Base-by-base conservation (phyloP, 192 early-diverging fungal species). In the Coemansia sp. region DNA sequence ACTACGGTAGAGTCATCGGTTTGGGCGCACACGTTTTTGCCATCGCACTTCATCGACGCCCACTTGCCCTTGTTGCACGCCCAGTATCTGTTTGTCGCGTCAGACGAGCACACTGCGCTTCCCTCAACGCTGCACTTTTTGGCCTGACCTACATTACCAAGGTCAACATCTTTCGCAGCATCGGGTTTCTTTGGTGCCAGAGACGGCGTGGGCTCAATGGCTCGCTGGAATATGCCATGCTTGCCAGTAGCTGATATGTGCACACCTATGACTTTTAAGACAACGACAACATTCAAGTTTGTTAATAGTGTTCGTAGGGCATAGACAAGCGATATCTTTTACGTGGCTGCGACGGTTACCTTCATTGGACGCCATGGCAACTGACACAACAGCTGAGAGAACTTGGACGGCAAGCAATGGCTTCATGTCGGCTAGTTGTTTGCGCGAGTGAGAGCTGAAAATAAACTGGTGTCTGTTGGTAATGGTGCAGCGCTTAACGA, bases 61-160 rank as follows among this genome's bases (percentile, higher is more conserved):
- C 60, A 61, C 16, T 41, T 41, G 7, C 38, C 38, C 21, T 61
- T 41, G 8, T n/a, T 43, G 36, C 60, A 61, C 23, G 60, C 25
- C 36, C 38, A 61, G 60, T 61, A 61, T 28, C 7, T 43, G 60
- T 61, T 61, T 55, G 52, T 8, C 26, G 52, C 52, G 33, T 55
- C 52, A 0, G 52, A 55, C 13, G 52, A 55, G 26, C 52, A 55
- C 26, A 55, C 14, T 7, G 52, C 52, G 52, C 52, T 55, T 55
- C 52, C 52, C 5, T 55, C 26, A 5, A 55, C 52, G 14, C 52
- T 55, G 28, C 52, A 55, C 28, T 55, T 55, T 55, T 55, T 55
- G 28, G 52, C 25, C 26, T 55, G 52, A 6, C 52, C 52, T 16
- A 55, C 48, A 12, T 11, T 26, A 28, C 52, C 26, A 28, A 31